Percentiles rank a stretch among this genome's conserved stretches.
Conservation (phyloP, 306 rosid species). For the Vicia villosa region DNA sequence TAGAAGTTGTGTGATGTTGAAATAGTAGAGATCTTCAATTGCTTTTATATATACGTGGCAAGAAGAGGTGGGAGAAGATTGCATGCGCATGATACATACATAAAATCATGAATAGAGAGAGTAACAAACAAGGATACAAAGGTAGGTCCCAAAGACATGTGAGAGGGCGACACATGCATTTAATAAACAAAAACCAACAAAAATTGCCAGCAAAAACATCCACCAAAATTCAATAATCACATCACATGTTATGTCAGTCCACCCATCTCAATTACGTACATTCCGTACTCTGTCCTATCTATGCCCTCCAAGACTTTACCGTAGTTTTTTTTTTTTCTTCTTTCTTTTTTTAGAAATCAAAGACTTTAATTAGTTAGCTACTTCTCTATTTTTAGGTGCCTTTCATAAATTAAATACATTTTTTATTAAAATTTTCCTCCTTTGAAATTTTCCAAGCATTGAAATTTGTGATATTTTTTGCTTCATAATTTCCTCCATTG, state of each 20-base stretch:
- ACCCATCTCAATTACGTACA: conserved; percentile 36
- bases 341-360: not conserved
- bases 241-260: conserved; percentile 40
- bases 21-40: too few relatives aligned
- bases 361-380: not conserved
- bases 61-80: too few relatives aligned
- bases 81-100: too few relatives aligned
- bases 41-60: too few relatives aligned
- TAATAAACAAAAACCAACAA: conserved; percentile 2
- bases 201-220: conserved; percentile 23
- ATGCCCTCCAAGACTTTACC: not conserved
- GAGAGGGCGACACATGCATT: conserved; percentile 4
- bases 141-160: conserved; percentile 3
- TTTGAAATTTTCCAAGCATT: too few relatives aligned
- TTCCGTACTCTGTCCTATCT: conserved; percentile 51
- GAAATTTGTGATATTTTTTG: too few relatives aligned
- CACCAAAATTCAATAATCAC: conserved; percentile 1
- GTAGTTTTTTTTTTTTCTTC: not conserved
- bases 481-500: too few relatives aligned
- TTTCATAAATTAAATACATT: too few relatives aligned
- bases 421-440: too few relatives aligned
- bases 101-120: too few relatives aligned
- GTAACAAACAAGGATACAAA: not conserved
- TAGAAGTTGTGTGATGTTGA: too few relatives aligned
- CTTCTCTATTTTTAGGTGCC: too few relatives aligned